Evolutionary conservation across 2,329 filamentous ascomycete genomes (phyloP).

Genomic region (Trichoderma atroviride): DNA sequence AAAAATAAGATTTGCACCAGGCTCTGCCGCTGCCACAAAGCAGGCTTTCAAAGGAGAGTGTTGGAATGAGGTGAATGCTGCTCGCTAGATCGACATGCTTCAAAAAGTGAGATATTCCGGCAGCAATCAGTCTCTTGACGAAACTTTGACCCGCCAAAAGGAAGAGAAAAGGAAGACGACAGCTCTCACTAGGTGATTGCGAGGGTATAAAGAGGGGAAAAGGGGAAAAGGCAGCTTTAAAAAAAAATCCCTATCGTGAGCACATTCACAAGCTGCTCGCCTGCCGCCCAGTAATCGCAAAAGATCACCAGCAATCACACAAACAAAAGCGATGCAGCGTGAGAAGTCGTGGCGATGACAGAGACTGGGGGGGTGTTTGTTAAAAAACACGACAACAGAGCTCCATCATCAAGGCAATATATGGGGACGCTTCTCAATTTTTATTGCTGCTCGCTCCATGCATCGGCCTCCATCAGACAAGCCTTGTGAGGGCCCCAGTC

Average conservation of each 20-base stretch:
- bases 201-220: conserved; percentile 22
- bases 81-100: conserved; percentile 12
- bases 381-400: conserved; percentile 20
- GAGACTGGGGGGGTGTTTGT: conserved; percentile 23
- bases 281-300: conserved; percentile 2
- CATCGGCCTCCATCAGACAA: conserved; percentile 22
- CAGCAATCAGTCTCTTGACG: conserved; percentile 17
- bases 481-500: conserved; percentile 19
- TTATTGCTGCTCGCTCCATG: conserved; percentile 19
- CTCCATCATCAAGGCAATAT: conserved; percentile 22
- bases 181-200: neutral
- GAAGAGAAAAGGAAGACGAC: neutral
- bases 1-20: neutral
- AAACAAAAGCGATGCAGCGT: conserved; percentile 5
- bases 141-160: conserved; percentile 7
- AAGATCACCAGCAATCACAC: conserved; percentile 6
- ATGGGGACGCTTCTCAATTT: conserved; percentile 22
- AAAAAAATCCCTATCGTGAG: neutral
- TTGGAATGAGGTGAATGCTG: neutral
- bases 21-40: neutral
- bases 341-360: conserved; percentile 9
- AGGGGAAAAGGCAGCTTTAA: conserved; percentile 5
- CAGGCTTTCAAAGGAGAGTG: neutral
- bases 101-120: neutral
- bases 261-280: conserved; percentile 22